phyloP scores from a whole-genome alignment of 2,329 filamentous ascomycete genomes.

The Alternaria arborescens region DNA sequence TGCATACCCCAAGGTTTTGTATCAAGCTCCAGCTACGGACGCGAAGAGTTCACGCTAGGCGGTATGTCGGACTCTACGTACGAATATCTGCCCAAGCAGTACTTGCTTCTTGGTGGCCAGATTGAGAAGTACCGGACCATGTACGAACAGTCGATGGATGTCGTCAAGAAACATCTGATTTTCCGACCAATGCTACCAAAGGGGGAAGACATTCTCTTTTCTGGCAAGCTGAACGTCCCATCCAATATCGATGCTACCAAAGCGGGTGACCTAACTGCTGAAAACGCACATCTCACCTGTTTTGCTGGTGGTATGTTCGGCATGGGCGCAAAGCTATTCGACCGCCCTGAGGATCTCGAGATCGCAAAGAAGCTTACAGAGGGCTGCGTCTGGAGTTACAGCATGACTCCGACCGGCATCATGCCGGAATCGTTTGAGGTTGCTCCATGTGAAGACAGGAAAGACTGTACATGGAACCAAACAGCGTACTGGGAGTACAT shows the following conservation, averaged over 20 bases:
- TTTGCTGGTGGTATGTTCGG: slow-evolving; percentile 76
- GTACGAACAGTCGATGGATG: slow-evolving; percentile 63
- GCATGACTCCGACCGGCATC: slow-evolving; percentile 64
- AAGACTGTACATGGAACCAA: slow-evolving; percentile 56
- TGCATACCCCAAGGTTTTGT: slow-evolving; percentile 64
- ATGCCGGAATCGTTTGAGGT: slow-evolving; percentile 68
- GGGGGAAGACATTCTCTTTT: slow-evolving; percentile 56
- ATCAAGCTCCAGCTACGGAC: slow-evolving; percentile 55
- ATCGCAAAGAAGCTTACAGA: slow-evolving; percentile 67
- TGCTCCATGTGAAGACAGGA: slow-evolving; percentile 56
- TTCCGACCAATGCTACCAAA: slow-evolving; percentile 62
- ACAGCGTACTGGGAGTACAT: slow-evolving; percentile 54
- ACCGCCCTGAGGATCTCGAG: slow-evolving; percentile 62
- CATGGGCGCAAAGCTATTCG: slow-evolving; percentile 70
- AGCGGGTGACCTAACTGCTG: slow-evolving; percentile 40
- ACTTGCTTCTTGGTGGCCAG: slow-evolving; percentile 57
- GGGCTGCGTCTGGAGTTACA: slow-evolving; percentile 71
- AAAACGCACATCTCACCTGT: slow-evolving; percentile 71
- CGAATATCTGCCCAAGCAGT: slow-evolving; percentile 59
- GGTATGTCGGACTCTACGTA: slow-evolving; percentile 54
- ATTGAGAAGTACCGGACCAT: slow-evolving; percentile 60
- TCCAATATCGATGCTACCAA: slow-evolving; percentile 35
- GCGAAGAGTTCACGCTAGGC: slow-evolving; percentile 54
- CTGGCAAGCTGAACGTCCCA: slow-evolving; percentile 49
- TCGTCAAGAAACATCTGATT: slow-evolving; percentile 57